Evolutionary conservation across 2,329 filamentous ascomycete species (phyloP).

Genomic region (Phaeoacremonium minimum): DNA sequence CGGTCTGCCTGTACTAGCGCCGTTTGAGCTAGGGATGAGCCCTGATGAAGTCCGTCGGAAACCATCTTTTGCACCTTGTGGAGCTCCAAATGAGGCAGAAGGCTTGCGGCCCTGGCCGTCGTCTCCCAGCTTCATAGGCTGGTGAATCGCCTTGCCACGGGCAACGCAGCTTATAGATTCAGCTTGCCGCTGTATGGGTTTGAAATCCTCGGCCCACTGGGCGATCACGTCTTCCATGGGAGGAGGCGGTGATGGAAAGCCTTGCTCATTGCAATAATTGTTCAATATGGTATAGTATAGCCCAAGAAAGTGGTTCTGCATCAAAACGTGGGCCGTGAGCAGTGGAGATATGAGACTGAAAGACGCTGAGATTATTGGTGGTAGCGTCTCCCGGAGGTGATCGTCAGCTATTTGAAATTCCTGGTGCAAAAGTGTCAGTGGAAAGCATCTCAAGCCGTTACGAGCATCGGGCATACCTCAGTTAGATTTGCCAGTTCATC

Average conservation of each 20-base stretch:
- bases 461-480: slow-evolving; percentile 42
- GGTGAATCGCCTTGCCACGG: slow-evolving; percentile 61
- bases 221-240: slow-evolving; percentile 68
- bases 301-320: slow-evolving; percentile 74
- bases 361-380: slow-evolving; percentile 64
- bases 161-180: slow-evolving; percentile 63
- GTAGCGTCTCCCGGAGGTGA: slow-evolving; percentile 66
- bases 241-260: slow-evolving; percentile 68
- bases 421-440: no score
- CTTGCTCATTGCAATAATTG: slow-evolving; percentile 64
- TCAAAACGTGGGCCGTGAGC: slow-evolving; percentile 64
- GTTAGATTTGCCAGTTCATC: slow-evolving; percentile 61
- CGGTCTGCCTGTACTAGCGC: slow-evolving; percentile 19
- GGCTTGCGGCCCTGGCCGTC: slow-evolving; percentile 18
- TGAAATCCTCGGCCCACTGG: slow-evolving; percentile 60
- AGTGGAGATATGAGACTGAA: slow-evolving; percentile 73
- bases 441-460: slow-evolving; percentile 1
- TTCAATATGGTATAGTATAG: slow-evolving; percentile 75
- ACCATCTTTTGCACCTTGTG: slow-evolving; percentile 21
- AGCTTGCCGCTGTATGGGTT: slow-evolving; percentile 59
- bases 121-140: slow-evolving; percentile 31
- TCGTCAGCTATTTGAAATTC: slow-evolving; percentile 74
- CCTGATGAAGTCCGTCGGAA: slow-evolving; percentile 34
- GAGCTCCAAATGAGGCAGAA: slow-evolving; percentile 12
- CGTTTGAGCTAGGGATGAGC: slow-evolving; percentile 30